Evolutionary conservation across 331 rosid genomes (phyloP).

Genomic region (Dryas integrifolia): DNA sequence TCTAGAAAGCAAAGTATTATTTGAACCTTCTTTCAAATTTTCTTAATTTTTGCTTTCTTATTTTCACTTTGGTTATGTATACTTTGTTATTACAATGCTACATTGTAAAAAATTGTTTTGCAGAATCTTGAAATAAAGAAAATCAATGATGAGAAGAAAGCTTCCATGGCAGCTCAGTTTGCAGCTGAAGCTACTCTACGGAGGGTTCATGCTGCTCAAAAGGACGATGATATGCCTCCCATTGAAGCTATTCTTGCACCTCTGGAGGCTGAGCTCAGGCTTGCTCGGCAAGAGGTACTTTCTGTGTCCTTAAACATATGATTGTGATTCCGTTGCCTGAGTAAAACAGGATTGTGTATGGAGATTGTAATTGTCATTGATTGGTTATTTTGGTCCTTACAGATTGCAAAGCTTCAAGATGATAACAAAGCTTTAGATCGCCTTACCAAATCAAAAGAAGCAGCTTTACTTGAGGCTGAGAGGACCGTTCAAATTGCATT

Average conservation of each 20-base stretch:
- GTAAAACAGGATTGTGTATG: neutral
- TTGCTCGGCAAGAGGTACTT: slow-evolving; percentile 88
- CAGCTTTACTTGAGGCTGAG: slow-evolving; percentile 91
- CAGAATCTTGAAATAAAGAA: slow-evolving; percentile 98
- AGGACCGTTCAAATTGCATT: slow-evolving; percentile 90
- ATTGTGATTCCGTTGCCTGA: slow-evolving; percentile 1
- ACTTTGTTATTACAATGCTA: slow-evolving; percentile 15
- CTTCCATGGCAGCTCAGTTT: slow-evolving; percentile 98
- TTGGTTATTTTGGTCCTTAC: slow-evolving; percentile 34
- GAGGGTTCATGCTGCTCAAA: slow-evolving; percentile 96
- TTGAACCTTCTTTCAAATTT: slow-evolving; percentile 26
- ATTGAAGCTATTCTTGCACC: slow-evolving; percentile 98
- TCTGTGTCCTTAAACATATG: slow-evolving; percentile 14
- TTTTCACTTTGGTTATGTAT: neutral
- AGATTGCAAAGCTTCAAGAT: slow-evolving; percentile 97
- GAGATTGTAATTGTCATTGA: slow-evolving; percentile 16
- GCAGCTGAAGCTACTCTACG: slow-evolving; percentile 97
- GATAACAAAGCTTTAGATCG: slow-evolving; percentile 94
- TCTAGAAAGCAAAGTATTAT: slow-evolving; percentile 84
- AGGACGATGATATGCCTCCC: slow-evolving; percentile 99
- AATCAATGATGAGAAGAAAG: slow-evolving; percentile 95
- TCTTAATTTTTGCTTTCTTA: neutral
- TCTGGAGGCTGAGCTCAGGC: slow-evolving; percentile 97
- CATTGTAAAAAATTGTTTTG: slow-evolving; percentile 30
- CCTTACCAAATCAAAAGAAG: slow-evolving; percentile 96